These are phyloP conservation scores for Claviceps arundinis DNA, from an alignment of 2,329 filamentous ascomycete species.

Conservation along the genomic window DNA sequence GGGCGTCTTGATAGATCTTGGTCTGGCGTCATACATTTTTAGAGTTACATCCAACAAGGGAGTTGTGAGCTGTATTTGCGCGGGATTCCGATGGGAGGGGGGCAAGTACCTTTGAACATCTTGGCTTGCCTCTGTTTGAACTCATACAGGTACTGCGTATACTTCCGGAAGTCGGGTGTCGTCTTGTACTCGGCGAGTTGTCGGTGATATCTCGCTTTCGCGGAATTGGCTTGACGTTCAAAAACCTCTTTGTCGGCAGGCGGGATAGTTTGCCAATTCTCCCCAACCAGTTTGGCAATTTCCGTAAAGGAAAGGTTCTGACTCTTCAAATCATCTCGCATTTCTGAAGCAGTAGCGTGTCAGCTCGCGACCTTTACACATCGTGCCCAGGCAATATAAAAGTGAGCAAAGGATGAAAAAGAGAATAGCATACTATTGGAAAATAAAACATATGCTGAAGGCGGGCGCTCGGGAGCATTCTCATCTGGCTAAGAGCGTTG, in stretches of 20 bases:
- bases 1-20: slow-evolving; percentile 33
- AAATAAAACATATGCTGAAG: slow-evolving; percentile 75
- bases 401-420: background rate
- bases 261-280: slow-evolving; percentile 64
- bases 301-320: slow-evolving; percentile 70
- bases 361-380: background rate
- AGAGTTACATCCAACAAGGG: background rate
- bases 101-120: slow-evolving; percentile 37
- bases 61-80: background rate
- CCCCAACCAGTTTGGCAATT: slow-evolving; percentile 70
- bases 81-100: too few species aligned
- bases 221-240: slow-evolving; percentile 56
- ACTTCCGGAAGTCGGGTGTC: slow-evolving; percentile 54
- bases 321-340: slow-evolving; percentile 64
- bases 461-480: slow-evolving; percentile 65
- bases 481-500: slow-evolving; percentile 48
- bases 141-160: slow-evolving; percentile 59
- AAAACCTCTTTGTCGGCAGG: slow-evolving; percentile 56
- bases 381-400: too few species aligned
- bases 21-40: slow-evolving; percentile 6
- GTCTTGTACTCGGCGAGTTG: slow-evolving; percentile 66
- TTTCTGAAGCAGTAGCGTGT: slow-evolving; percentile 35
- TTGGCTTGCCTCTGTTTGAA: slow-evolving; percentile 62
- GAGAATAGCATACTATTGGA: slow-evolving; percentile 53
- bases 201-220: slow-evolving; percentile 66